Evolutionary conservation across 345 rosid species (phyloP).

Genomic region (Hibiscus trionum): DNA sequence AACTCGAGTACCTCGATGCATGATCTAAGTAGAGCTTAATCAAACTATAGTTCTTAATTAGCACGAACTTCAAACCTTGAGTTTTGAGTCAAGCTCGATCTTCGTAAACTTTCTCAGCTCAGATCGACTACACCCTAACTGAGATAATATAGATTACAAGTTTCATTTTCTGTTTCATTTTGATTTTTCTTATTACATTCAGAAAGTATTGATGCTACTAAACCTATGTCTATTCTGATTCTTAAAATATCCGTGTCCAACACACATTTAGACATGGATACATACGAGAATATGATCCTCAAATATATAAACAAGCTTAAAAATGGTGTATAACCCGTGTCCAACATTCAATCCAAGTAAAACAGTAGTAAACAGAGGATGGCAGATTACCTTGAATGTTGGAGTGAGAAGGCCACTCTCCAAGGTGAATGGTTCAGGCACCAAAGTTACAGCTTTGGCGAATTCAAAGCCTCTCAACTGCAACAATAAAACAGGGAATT

Average conservation of each 20-base stretch:
- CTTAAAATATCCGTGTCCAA: not conserved
- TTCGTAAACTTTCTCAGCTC: not conserved
- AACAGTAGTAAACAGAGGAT: not conserved
- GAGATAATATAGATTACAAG: not conserved
- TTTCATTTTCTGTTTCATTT: not conserved
- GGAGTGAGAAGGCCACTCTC: constrained; percentile 85
- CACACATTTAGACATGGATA: not conserved
- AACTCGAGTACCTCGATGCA: too few species aligned
- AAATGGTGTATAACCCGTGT: not conserved
- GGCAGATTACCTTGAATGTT: constrained; percentile 61
- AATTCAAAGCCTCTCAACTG: constrained; percentile 71
- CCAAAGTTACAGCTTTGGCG: constrained; percentile 79
- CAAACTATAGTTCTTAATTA: too few species aligned
- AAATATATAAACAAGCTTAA: not conserved
- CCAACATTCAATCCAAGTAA: not conserved
- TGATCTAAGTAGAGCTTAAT: too few species aligned
- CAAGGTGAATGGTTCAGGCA: constrained; percentile 63
- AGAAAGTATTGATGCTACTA: not conserved
- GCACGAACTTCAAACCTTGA: not conserved
- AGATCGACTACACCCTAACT: not conserved
- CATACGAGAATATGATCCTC: not conserved
- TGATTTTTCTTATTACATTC: too few species aligned
- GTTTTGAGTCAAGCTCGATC: not conserved
- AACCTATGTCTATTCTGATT: not conserved
- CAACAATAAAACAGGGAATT: not conserved